phyloP scores from a whole-genome alignment of 1,139 yeast species.

The Meyerozyma elateridarum region DNA sequence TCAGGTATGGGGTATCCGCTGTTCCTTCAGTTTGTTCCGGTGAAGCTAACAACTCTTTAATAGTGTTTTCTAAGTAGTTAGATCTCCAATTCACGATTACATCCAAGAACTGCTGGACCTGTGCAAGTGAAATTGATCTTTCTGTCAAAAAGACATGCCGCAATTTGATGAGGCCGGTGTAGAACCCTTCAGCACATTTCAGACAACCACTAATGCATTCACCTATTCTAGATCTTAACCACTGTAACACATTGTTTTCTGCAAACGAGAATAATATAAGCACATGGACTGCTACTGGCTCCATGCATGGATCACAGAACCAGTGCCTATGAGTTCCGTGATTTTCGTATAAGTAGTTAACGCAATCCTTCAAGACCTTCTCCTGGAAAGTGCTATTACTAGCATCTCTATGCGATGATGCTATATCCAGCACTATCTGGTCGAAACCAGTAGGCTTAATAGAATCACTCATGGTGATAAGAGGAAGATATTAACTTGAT shows the following conservation, averaged over 20 bases:
- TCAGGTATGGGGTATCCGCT: conserved; percentile 9
- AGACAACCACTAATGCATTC: conserved; percentile 42
- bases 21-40: conserved; percentile 2
- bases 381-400: conserved; percentile 5
- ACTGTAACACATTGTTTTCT: conserved; percentile 36
- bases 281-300: conserved; percentile 47
- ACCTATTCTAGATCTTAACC: conserved; percentile 39
- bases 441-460: conserved; percentile 5
- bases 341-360: conserved; percentile 3
- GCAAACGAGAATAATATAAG: conserved; percentile 59
- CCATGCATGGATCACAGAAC: conserved; percentile 51
- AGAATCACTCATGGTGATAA: background rate
- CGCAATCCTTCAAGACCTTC: conserved; percentile 3
- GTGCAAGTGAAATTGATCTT: conserved; percentile 44
- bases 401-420: conserved; percentile 3
- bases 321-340: conserved; percentile 29
- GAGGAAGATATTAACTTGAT: background rate
- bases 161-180: conserved; percentile 47
- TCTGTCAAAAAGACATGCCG: conserved; percentile 47
- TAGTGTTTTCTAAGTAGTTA: conserved; percentile 9
- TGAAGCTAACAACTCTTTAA: conserved; percentile 12
- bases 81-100: conserved; percentile 53
- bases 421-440: conserved; percentile 4
- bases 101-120: conserved; percentile 47
- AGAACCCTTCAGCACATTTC: conserved; percentile 48